Conservation (phyloP, 345 rosid species). For the Xanthoceras sorbifolium region DNA sequence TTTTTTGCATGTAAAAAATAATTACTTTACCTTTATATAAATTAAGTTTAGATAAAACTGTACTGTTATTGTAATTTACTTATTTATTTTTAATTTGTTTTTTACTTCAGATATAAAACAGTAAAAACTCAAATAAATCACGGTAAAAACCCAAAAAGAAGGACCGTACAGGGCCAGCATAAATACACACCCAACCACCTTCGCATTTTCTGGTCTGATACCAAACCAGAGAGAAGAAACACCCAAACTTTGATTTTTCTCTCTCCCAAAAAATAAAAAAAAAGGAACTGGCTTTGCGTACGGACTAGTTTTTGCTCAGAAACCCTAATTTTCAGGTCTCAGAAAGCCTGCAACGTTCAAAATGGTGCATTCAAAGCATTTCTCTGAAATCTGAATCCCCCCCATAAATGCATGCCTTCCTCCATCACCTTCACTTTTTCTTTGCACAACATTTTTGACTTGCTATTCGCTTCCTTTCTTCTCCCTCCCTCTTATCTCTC, state of each 20-base stretch:
- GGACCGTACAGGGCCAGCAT: constrained; percentile 28
- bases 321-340: constrained; percentile 34
- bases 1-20: too few species aligned
- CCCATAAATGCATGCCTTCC: constrained; percentile 15
- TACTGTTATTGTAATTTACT: too few species aligned
- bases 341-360: constrained; percentile 27
- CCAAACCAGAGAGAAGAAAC: constrained; percentile 15
- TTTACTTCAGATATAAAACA: neutral
- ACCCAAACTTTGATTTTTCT: neutral
- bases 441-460: constrained; percentile 10
- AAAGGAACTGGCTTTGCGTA: constrained; percentile 24
- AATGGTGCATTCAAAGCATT: constrained; percentile 18
- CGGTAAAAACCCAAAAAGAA: neutral
- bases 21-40: too few species aligned
- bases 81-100: neutral
- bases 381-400: neutral
- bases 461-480: neutral
- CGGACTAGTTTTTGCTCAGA: constrained; percentile 32
- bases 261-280: neutral
- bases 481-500: neutral
- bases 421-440: neutral
- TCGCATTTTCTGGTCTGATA: neutral
- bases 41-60: too few species aligned
- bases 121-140: neutral
- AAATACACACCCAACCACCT: constrained; percentile 44